Conservation (phyloP, 2,329 filamentous ascomycete species). For the Ceratocystis variospora region DNA sequence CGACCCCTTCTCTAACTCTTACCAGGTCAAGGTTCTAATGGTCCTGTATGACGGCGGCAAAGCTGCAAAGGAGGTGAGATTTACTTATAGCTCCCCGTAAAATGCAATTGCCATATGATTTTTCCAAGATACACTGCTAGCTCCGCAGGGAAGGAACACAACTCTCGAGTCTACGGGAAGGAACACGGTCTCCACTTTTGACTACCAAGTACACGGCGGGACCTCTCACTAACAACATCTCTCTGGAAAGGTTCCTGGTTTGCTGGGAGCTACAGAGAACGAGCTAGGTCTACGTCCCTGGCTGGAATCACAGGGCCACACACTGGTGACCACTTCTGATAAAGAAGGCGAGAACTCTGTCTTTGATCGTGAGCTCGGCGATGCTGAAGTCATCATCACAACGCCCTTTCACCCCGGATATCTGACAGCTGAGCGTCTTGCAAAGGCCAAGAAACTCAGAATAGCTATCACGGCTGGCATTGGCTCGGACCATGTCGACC, state of each 20-base stretch:
- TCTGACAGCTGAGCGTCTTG: conserved; percentile 87
- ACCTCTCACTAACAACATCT: neutral
- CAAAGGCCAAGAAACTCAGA: conserved; percentile 98
- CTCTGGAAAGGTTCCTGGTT: conserved; percentile 48
- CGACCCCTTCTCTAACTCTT: neutral
- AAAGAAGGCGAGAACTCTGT: conserved; percentile 89
- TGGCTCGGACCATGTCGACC: conserved; percentile 94
- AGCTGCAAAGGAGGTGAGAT: conserved; percentile 69
- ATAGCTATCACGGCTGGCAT: conserved; percentile 94
- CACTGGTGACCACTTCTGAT: conserved; percentile 89
- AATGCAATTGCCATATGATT: neutral
- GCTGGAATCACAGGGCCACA: conserved; percentile 95
- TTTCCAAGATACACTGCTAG: neutral
- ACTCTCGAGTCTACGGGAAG: neutral
- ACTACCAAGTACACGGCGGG: neutral
- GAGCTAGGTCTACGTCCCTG: conserved; percentile 95
- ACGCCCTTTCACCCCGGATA: conserved; percentile 99
- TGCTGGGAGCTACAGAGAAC: conserved; percentile 94
- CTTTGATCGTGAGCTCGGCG: conserved; percentile 90
- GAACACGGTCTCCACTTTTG: neutral
- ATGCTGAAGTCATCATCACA: conserved; percentile 97
- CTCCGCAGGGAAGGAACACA: neutral
- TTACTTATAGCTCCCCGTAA: neutral
- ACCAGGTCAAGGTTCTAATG: conserved; percentile 83
- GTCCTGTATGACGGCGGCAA: conserved; percentile 85